A percentile compares a stretch with the other conserved stretches of the same genome.
Evolutionary conservation across 2,329 filamentous ascomycete genomes (phyloP).

Genomic region (Aspergillus puulaauensis): DNA sequence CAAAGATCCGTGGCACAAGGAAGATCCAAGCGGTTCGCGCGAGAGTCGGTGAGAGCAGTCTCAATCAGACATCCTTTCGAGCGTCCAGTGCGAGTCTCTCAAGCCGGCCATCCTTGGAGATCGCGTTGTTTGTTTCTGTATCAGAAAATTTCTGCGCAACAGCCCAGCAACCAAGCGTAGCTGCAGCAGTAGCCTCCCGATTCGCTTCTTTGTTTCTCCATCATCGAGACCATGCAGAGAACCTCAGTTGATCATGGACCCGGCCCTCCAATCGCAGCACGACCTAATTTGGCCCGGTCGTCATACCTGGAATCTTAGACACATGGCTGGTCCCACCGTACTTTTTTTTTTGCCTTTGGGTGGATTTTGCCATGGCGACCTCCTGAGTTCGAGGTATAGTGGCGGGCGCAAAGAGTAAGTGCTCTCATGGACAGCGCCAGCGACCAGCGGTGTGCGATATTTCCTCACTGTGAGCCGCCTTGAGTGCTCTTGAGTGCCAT

Average conservation of each 20-base stretch:
- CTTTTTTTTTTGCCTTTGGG: conserved; percentile 22
- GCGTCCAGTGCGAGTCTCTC: background rate
- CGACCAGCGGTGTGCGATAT: background rate
- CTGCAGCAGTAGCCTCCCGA: conserved; percentile 17
- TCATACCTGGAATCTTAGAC: conserved; percentile 15
- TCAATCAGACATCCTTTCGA: background rate
- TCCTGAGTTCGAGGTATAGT: conserved; percentile 6
- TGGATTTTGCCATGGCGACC: conserved; percentile 1
- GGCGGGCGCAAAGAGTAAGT: background rate
- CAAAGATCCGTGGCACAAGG: background rate
- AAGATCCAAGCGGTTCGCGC: background rate
- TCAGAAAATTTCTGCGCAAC: conserved; percentile 17
- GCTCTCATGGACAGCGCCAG: background rate
- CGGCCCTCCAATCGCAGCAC: conserved; percentile 15
- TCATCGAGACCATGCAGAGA: conserved; percentile 23
- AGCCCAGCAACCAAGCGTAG: conserved; percentile 22
- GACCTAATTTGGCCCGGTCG: conserved; percentile 13
- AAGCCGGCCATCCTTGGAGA: background rate
- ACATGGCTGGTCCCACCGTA: conserved; percentile 25
- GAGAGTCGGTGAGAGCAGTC: conserved; percentile 3
- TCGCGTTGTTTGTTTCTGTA: conserved; percentile 9
- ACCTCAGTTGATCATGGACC: conserved; percentile 23
- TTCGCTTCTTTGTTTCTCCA: conserved; percentile 18
- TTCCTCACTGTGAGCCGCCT: background rate
- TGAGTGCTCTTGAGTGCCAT: background rate